These are phyloP conservation scores for Penicillium hordei DNA, from an alignment of 2,329 filamentous ascomycete species.

Conservation along the genomic window DNA sequence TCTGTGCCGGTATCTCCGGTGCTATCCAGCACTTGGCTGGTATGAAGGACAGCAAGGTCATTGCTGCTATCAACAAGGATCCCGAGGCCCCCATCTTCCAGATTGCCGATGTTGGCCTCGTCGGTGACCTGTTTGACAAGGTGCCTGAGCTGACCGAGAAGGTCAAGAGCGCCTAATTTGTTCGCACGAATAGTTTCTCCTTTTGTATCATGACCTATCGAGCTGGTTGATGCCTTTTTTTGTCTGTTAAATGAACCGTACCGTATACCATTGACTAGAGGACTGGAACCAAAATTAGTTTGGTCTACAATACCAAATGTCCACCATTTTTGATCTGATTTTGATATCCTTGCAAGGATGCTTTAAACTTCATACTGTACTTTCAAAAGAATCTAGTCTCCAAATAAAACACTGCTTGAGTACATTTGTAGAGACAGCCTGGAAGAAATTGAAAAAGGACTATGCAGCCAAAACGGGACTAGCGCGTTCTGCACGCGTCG, in stretches of 20 bases:
- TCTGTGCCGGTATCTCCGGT: constrained; percentile 93
- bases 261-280: constrained; percentile 22
- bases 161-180: constrained; percentile 59
- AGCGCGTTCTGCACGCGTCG: constrained; percentile 29
- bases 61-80: constrained; percentile 98
- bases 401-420: neutral
- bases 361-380: neutral
- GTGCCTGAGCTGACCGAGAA: constrained; percentile 96
- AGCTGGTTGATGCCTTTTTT: constrained; percentile 12
- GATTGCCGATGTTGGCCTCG: constrained; percentile 90
- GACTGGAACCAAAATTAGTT: constrained; percentile 1
- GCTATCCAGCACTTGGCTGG: constrained; percentile 97
- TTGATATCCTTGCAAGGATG: neutral
- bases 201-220: constrained; percentile 24
- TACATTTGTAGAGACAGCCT: neutral
- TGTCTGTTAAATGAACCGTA: constrained; percentile 15
- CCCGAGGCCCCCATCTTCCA: constrained; percentile 97
- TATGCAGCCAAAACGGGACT: constrained; percentile 22
- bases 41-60: constrained; percentile 99
- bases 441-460: neutral
- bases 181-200: constrained; percentile 10
- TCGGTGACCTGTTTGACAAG: constrained; percentile 93
- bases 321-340: neutral
- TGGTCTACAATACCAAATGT: constrained; percentile 12
- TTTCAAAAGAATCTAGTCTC: neutral